Conservation (phyloP, 1,139 yeast species). For the Magnusiomyces ingens region DNA sequence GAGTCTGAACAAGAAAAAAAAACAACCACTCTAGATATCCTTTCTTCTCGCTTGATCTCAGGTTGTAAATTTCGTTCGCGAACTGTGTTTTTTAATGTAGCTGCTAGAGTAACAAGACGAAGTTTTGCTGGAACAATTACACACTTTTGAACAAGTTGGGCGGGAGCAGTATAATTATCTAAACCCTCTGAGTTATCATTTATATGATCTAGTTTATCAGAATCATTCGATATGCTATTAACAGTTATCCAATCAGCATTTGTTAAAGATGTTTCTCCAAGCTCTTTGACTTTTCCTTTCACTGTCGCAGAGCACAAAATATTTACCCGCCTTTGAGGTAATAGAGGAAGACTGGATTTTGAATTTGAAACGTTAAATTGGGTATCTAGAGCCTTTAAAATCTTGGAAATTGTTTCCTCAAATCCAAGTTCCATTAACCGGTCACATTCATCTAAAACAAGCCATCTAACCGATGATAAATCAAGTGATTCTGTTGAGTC, state of each 20-base stretch:
- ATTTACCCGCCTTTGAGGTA: constrained; percentile 68
- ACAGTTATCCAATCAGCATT: constrained; percentile 62
- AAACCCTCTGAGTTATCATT: constrained; percentile 14
- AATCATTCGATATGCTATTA: constrained; percentile 23
- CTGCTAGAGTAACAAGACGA: constrained; percentile 73
- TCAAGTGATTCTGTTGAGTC: constrained; percentile 77
- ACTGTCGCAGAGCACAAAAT: constrained; percentile 92
- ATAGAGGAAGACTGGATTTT: constrained; percentile 16
- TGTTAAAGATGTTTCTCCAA: constrained; percentile 65
- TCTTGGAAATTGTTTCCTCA: constrained; percentile 81
- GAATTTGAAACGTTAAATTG: constrained; percentile 22
- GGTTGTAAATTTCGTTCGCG: constrained; percentile 28
- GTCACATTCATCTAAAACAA: constrained; percentile 93
- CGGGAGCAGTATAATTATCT: constrained; percentile 56
- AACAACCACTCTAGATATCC: constrained; percentile 56
- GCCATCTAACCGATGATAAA: constrained; percentile 67
- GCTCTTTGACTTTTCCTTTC: constrained; percentile 67
- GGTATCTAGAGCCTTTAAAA: constrained; percentile 39
- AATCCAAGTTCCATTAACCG: constrained; percentile 90
- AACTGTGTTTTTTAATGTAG: constrained; percentile 47
- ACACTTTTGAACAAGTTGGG: constrained; percentile 74
- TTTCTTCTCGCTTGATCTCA: constrained; percentile 10
- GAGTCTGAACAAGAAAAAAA: constrained; percentile 93
- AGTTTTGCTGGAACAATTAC: constrained; percentile 86
- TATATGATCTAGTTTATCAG: constrained; percentile 41